A percentile compares a stretch with the other conserved stretches of the same genome.
Evolutionary conservation across 2,329 filamentous ascomycete genomes (phyloP).

Genomic region (Sordariomycetes sp.): DNA sequence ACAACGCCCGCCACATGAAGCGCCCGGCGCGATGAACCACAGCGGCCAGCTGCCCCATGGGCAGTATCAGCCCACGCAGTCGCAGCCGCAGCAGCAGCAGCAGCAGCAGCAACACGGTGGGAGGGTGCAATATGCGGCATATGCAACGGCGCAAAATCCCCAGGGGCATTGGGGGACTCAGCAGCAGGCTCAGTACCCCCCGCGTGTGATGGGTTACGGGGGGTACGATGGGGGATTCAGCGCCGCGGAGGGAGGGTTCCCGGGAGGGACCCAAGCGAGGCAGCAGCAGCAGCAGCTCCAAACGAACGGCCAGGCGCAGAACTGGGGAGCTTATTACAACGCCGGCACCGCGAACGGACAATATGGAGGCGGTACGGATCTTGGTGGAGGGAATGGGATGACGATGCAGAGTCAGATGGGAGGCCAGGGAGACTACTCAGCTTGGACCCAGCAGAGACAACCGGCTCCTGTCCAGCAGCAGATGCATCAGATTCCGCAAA

Average conservation of each 20-base stretch:
- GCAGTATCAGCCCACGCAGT: constrained; percentile 7
- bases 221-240: too few species aligned
- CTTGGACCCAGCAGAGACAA: constrained; percentile 13
- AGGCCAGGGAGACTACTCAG: too few species aligned
- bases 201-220: too few species aligned
- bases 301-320: constrained; percentile 7
- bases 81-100: constrained; percentile 14
- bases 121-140: too few species aligned
- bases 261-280: too few species aligned
- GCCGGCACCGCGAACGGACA: too few species aligned
- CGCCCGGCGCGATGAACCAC: constrained; percentile 4
- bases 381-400: neutral
- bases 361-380: too few species aligned
- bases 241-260: too few species aligned
- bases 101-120: constrained; percentile 17
- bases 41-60: constrained; percentile 6
- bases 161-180: constrained; percentile 9
- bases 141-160: constrained; percentile 6
- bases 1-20: constrained; percentile 3
- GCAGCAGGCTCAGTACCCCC: constrained; percentile 7
- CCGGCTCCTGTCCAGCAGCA: constrained; percentile 21
- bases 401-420: too few species aligned
- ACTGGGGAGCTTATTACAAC: neutral
- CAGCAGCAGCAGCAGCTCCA: constrained; percentile 12
- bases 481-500: constrained; percentile 24